Evolutionary conservation across 352 stramenopile species (phyloP).

Genomic region (Phytopythium aichiense): DNA sequence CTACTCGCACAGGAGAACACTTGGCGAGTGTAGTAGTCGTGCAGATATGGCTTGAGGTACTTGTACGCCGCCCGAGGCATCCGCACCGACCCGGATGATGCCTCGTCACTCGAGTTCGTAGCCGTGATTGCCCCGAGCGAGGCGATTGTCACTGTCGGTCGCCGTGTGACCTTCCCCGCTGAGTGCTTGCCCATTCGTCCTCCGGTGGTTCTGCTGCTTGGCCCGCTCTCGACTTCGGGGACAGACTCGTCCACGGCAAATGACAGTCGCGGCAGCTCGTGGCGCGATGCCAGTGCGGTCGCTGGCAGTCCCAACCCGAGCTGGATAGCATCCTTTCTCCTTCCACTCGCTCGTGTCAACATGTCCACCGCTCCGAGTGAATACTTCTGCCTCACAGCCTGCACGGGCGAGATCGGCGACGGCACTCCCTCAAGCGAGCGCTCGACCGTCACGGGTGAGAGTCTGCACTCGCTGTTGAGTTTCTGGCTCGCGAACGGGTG

Average conservation of each 20-base stretch:
- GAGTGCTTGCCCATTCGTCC: not conserved
- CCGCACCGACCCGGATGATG: not conserved
- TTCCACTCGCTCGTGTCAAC: not conserved
- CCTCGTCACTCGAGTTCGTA: not conserved
- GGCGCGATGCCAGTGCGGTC: not conserved
- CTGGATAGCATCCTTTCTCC: constrained; percentile 4
- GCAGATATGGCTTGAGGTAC: constrained; percentile 42
- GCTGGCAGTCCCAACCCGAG: not conserved
- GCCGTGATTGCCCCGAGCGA: not conserved
- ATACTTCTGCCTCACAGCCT: not conserved
- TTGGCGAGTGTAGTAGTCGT: constrained; percentile 54
- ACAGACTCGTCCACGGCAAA: not conserved
- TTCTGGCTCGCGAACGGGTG: constrained; percentile 44
- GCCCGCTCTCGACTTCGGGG: not conserved
- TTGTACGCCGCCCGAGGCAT: constrained; percentile 18
- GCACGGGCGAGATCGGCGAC: not conserved
- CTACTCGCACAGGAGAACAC: constrained; percentile 45
- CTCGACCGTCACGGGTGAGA: not conserved
- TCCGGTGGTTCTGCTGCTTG: not conserved
- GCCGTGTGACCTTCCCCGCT: not conserved
- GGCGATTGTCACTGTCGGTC: not conserved
- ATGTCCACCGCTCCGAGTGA: not conserved
- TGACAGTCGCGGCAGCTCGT: constrained; percentile 1
- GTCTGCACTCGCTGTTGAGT: constrained; percentile 30
- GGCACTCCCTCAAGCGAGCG: not conserved